Evolutionary conservation across 73 alveolate genomes (phyloP).

Genomic region (Tetrahymena malaccensis): DNA sequence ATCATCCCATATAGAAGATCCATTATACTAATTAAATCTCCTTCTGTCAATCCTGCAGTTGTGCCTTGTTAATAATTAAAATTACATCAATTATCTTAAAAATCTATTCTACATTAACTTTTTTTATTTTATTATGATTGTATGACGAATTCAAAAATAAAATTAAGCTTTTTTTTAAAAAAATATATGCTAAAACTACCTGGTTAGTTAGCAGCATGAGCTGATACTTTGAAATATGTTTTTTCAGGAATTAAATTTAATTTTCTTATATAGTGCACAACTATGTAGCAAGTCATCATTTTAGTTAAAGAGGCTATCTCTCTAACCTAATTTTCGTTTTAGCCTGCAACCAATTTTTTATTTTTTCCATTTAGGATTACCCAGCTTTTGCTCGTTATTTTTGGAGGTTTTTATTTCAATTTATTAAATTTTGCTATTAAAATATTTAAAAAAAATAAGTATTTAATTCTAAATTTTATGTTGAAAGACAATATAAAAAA

Average conservation of each 20-base stretch:
- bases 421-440: neutral
- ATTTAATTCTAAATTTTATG: neutral
- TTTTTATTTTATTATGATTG: neutral
- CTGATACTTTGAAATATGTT: conserved; percentile 20
- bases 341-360: neutral
- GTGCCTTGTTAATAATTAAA: conserved; percentile 50
- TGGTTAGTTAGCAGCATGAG: conserved; percentile 6
- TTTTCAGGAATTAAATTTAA: conserved; percentile 32
- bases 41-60: conserved; percentile 50
- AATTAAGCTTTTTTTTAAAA: no score
- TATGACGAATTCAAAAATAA: neutral
- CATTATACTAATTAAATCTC: conserved; percentile 47
- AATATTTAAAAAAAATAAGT: neutral
- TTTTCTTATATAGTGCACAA: conserved; percentile 22
- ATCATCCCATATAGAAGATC: conserved; percentile 65
- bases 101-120: no score
- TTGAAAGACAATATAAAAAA: neutral
- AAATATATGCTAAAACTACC: neutral
- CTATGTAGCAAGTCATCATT: conserved; percentile 65
- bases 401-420: neutral
- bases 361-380: conserved; percentile 18
- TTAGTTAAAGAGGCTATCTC: conserved; percentile 74
- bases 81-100: neutral
- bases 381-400: neutral
- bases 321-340: conserved; percentile 8